A percentile compares a stretch with the other conserved stretches of the same genome.
These are phyloP conservation scores for Citrus reticulata DNA, from an alignment of 345 rosid genomes.

Conservation along the genomic window DNA sequence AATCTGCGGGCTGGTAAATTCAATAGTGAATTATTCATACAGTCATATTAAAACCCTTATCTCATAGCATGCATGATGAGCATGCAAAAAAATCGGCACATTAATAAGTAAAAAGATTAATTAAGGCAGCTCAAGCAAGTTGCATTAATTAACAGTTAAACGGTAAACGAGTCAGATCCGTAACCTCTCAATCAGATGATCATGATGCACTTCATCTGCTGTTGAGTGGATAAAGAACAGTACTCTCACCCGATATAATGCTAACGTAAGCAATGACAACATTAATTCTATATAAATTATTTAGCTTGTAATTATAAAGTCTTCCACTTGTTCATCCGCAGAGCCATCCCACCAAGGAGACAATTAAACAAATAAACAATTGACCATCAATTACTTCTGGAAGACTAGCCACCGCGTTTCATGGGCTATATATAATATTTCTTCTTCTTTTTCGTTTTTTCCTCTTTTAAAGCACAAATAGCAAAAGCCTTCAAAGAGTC, in stretches of 20 bases:
- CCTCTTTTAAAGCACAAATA: background rate
- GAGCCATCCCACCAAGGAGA: background rate
- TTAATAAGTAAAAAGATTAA: background rate
- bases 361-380: background rate
- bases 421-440: too few species aligned
- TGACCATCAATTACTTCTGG: background rate
- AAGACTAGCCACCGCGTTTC: too few species aligned
- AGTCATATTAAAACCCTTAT: too few species aligned
- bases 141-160: background rate
- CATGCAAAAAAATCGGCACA: background rate
- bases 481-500: background rate
- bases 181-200: too few species aligned
- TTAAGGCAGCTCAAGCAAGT: background rate
- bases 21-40: too few species aligned
- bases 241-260: background rate
- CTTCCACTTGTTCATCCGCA: background rate
- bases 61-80: too few species aligned
- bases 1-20: too few species aligned
- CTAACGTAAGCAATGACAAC: conserved; percentile 18
- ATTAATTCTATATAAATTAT: background rate
- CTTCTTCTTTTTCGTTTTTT: too few species aligned
- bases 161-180: too few species aligned
- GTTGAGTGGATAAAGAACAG: background rate
- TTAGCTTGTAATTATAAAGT: background rate
- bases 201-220: too few species aligned